Percentiles rank a stretch among this genome's conserved stretches.
Evolutionary conservation across 2,329 filamentous ascomycete genomes (phyloP).

Genomic region (Cercospora janseana): DNA sequence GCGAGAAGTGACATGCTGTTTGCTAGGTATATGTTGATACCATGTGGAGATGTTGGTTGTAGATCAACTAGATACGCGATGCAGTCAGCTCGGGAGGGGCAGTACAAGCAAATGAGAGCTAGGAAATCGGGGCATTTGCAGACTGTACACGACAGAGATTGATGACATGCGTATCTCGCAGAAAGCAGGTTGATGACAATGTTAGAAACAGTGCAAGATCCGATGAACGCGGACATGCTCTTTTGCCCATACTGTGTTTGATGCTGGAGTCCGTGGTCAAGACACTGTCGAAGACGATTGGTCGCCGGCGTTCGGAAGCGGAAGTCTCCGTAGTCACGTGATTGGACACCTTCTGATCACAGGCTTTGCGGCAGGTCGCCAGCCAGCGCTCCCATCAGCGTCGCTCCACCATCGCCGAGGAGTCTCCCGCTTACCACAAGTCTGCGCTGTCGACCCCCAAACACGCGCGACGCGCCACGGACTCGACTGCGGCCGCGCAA

Average conservation of each 20-base stretch:
- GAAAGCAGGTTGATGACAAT: no score
- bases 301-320: no score
- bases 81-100: constrained; percentile 5
- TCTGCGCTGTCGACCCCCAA: constrained; percentile 8
- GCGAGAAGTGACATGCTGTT: constrained; percentile 21
- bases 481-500: constrained; percentile 4
- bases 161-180: no score
- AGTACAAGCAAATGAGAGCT: neutral
- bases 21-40: neutral
- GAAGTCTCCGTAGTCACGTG: no score
- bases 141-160: neutral
- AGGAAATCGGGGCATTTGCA: no score
- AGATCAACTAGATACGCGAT: neutral
- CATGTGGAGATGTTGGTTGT: neutral
- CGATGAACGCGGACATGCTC: no score
- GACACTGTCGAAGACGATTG: no score
- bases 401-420: constrained; percentile 17
- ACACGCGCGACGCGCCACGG: constrained; percentile 15
- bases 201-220: no score
- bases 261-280: no score
- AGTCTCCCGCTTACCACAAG: constrained; percentile 13
- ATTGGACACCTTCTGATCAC: neutral
- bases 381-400: constrained; percentile 11
- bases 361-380: constrained; percentile 8
- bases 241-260: no score